Evolutionary conservation across 139 green algal species (phyloP), one percentile per base, ranked within the genome.

Genomic region (Micractinium sp.): DNA sequence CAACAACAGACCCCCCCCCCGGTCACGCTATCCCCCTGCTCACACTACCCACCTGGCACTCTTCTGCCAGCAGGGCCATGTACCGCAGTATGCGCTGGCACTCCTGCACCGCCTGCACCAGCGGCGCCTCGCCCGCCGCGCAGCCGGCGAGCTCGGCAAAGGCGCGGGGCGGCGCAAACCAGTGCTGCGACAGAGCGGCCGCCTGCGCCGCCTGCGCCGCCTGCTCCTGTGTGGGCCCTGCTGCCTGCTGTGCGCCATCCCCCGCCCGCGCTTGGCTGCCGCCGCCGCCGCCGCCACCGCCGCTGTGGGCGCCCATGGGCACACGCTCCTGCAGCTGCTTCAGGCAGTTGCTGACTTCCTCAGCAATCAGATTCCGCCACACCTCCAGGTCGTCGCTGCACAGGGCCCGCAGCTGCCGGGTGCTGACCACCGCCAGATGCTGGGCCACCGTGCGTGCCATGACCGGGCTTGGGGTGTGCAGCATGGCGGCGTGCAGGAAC

Each of bases 11-110:
- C 47, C 5, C 47, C 47, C 47, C 7, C 47, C 5, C 47, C 47
- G 47, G 47, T 56, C 47, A 56, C 47, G 47, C 47, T 56, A 56
- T 9, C 47, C 47, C 9, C 7, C 47, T 56, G 47, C 47, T 56
- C 47, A 56, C 47, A 56, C 47, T 9, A 36, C 81, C n/a, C 56
- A 87, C 83, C 83, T 87, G 83, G 66, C 89, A 75, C 67, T 90
- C 87, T 22, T 87, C 81, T 35, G 73, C 33, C 69, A 94, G 81
- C 85, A 90, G 81, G 25, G 85, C 41, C 75, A 94, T 78, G 90
- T 90, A 94, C 29, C 83, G 81, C n/a, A 89, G 82, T 0, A 88
- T 87, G 47, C 91, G 83, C 53, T 77, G 41, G 36, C 29, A 63
- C 22, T 86, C 82, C 38, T 38, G 19, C 41, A 7, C 61, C 23